phyloP scores from a whole-genome alignment of 129 eudicot genomes.

The Deinandra increscens region DNA sequence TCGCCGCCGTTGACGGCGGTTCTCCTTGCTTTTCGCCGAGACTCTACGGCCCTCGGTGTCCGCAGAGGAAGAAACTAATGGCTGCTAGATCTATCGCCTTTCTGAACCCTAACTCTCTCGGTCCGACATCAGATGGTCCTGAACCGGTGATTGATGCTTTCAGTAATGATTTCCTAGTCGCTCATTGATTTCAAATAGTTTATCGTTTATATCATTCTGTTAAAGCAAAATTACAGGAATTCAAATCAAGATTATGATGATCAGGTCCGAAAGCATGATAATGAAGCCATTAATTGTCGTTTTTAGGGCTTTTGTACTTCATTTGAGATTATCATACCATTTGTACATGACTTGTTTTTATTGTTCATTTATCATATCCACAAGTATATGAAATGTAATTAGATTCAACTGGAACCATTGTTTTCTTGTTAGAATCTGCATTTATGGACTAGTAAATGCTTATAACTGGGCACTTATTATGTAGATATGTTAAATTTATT shows the following conservation, averaged over 20 bases:
- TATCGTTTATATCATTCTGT: constrained; percentile 4
- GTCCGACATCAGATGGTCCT: constrained; percentile 31
- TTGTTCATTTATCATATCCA: too few relatives aligned
- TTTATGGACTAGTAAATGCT: too few relatives aligned
- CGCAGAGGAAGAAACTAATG: constrained; percentile 51
- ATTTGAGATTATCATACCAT: too few relatives aligned
- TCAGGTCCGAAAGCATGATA: constrained; percentile 15
- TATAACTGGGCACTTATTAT: not conserved
- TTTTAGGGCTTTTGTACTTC: too few relatives aligned
- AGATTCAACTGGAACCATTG: not conserved
- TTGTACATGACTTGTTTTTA: too few relatives aligned
- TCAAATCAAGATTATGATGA: constrained; percentile 9
- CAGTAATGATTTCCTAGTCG: constrained; percentile 39
- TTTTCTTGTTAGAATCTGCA: too few relatives aligned
- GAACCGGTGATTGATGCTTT: constrained; percentile 46
- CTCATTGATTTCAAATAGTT: constrained; percentile 33
- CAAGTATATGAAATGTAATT: not conserved
- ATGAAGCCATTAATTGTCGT: constrained; percentile 29
- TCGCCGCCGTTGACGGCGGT: constrained; percentile 20
- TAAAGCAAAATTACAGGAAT: constrained; percentile 4
- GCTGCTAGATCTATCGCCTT: constrained; percentile 46
- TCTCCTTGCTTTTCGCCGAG: constrained; percentile 34
- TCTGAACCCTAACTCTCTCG: constrained; percentile 25
- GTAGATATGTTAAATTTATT: too few relatives aligned
- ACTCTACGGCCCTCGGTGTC: constrained; percentile 41